These are phyloP conservation scores for Saccharomyces hybrid DNA, from an alignment of 1,139 yeast species.

Conservation along the genomic window DNA sequence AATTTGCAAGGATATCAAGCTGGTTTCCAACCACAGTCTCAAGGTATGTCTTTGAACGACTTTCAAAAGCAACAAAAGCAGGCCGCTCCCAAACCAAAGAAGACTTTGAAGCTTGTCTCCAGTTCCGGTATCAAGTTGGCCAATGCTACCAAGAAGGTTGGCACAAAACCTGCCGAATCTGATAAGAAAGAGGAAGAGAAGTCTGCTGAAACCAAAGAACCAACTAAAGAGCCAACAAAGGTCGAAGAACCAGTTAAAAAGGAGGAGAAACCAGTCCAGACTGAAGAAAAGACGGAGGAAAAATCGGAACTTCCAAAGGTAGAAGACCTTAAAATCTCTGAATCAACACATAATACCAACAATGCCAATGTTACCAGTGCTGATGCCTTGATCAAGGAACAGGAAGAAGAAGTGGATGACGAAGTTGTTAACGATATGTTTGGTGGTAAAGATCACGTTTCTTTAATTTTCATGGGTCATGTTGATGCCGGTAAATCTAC, in stretches of 20 bases:
- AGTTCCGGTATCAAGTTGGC: conserved; percentile 64
- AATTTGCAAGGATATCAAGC: conserved; percentile 20
- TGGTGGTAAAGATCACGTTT: conserved; percentile 95
- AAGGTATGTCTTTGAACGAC: conserved; percentile 81
- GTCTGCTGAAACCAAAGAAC: conserved; percentile 19
- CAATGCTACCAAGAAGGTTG: conserved; percentile 43
- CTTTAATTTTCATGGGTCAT: conserved; percentile 97
- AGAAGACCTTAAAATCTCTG: conserved; percentile 16
- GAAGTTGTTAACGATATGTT: conserved; percentile 86
- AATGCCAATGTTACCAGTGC: conserved; percentile 18
- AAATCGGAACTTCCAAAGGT: conserved; percentile 18
- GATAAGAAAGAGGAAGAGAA: conserved; percentile 18
- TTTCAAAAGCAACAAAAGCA: conserved; percentile 46
- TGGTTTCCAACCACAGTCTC: conserved; percentile 32
- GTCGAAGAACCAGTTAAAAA: conserved; percentile 9
- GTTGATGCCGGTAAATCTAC: conserved; percentile 99
- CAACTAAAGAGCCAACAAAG: conserved; percentile 19
- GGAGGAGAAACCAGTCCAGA: conserved; percentile 9
- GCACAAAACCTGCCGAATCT: conserved; percentile 29
- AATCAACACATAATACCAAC: conserved; percentile 11
- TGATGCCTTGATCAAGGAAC: conserved; percentile 53
- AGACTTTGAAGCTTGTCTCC: conserved; percentile 56
- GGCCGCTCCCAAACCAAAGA: conserved; percentile 45
- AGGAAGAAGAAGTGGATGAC: conserved; percentile 80
- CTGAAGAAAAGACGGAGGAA: conserved; percentile 10